Conservation (phyloP, 75 land plant genomes). For the Azolla pinnata region DNA sequence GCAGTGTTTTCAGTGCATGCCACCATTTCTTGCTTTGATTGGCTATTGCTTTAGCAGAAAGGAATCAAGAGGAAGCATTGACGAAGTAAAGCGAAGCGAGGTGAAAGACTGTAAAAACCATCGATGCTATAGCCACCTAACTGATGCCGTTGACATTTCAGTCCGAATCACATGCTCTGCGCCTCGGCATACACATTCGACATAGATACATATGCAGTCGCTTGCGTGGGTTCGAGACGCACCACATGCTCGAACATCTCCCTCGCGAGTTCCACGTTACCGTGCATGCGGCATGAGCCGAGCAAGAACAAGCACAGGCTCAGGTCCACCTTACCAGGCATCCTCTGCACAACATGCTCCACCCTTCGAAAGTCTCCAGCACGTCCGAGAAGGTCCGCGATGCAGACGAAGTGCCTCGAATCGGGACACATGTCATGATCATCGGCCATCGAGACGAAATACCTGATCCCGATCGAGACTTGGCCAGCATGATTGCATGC, state of each 20-base stretch:
- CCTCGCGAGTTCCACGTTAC: not conserved
- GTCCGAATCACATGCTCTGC: too few relatives aligned
- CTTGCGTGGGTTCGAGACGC: constrained; percentile 1
- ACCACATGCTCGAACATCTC: constrained; percentile 1
- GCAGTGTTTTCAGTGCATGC: too few relatives aligned
- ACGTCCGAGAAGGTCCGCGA: constrained; percentile 42
- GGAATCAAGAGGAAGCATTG: too few relatives aligned
- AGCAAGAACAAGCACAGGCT: constrained; percentile 1
- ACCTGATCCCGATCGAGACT: constrained; percentile 23
- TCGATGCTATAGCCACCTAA: too few relatives aligned
- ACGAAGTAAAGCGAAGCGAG: too few relatives aligned
- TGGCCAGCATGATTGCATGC: constrained; percentile 45
- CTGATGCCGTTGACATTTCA: too few relatives aligned
- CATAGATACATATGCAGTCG: constrained; percentile 4
- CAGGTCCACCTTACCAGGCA: not conserved
- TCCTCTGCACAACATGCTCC: not conserved
- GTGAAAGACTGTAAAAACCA: too few relatives aligned
- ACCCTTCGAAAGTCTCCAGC: constrained; percentile 11
- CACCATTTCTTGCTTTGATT: too few relatives aligned
- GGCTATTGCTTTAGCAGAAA: too few relatives aligned
- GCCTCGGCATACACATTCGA: constrained; percentile 6
- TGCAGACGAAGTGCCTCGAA: constrained; percentile 27
- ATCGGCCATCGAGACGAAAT: constrained; percentile 29
- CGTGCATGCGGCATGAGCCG: constrained; percentile 2
- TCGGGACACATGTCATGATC: constrained; percentile 23